phyloP scores from a whole-genome alignment of 2,329 filamentous ascomycete genomes.

The Colletotrichum cereale region DNA sequence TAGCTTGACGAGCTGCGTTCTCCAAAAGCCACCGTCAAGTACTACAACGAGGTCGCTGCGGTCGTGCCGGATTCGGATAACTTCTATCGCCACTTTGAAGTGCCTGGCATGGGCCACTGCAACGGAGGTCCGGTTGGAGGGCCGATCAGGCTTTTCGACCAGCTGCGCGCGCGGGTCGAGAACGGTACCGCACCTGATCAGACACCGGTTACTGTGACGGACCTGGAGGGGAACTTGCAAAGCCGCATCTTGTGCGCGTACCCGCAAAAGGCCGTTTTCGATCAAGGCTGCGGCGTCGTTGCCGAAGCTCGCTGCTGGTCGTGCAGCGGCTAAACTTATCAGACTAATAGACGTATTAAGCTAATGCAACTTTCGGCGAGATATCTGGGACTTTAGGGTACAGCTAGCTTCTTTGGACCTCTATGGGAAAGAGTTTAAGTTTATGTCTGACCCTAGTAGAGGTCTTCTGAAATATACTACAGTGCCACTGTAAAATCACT shows the following conservation, averaged over 20 bases:
- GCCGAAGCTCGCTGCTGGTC: not conserved
- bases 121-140: slow-evolving; percentile 26
- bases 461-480: no score
- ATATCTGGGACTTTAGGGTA: no score
- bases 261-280: slow-evolving; percentile 45
- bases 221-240: not conserved
- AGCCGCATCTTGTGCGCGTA: slow-evolving; percentile 54
- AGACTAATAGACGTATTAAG: no score
- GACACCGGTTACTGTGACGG: slow-evolving; percentile 5
- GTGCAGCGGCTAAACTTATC: not conserved
- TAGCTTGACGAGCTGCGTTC: slow-evolving; percentile 52
- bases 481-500: no score
- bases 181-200: slow-evolving; percentile 39
- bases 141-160: slow-evolving; percentile 30
- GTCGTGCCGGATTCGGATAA: not conserved
- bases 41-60: slow-evolving; percentile 39
- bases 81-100: slow-evolving; percentile 34
- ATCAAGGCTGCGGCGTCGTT: slow-evolving; percentile 2
- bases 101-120: slow-evolving; percentile 35
- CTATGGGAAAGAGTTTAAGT: no score
- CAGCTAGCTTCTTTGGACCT: no score
- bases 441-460: no score
- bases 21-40: slow-evolving; percentile 48
- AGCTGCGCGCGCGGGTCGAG: slow-evolving; percentile 40
- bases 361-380: no score